These are phyloP conservation scores for Kwoniella sp. DNA, from an alignment of 768 basidiomycete species.

Conservation along the genomic window DNA sequence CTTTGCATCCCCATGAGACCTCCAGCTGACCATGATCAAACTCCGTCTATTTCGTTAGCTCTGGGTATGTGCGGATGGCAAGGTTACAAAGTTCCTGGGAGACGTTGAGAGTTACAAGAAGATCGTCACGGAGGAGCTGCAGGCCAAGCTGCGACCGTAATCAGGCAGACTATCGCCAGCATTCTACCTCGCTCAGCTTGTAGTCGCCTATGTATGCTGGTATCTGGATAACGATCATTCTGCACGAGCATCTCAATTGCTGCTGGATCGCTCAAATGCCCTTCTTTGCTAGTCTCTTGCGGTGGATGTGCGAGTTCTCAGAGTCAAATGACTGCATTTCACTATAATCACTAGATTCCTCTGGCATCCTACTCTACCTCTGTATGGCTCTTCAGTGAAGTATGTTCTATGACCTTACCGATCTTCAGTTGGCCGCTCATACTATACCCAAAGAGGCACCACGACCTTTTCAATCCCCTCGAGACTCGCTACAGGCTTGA, in stretches of 20 bases:
- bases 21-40: constrained; percentile 7
- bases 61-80: constrained; percentile 88
- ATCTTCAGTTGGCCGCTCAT: too few species aligned
- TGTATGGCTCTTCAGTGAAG: too few species aligned
- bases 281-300: too few species aligned
- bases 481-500: constrained; percentile 32
- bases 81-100: constrained; percentile 78
- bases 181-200: background rate
- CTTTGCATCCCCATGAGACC: constrained; percentile 16
- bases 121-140: constrained; percentile 25
- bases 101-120: constrained; percentile 89
- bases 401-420: too few species aligned
- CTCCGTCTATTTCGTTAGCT: constrained; percentile 61
- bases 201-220: background rate
- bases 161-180: background rate
- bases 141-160: constrained; percentile 26
- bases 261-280: too few species aligned
- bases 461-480: constrained; percentile 25
- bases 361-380: too few species aligned
- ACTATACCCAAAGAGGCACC: constrained; percentile 34
- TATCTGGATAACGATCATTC: too few species aligned
- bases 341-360: too few species aligned
- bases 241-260: too few species aligned
- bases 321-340: too few species aligned
- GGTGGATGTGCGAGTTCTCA: too few species aligned